These are phyloP conservation scores for Rhododendron ovatum DNA, from an alignment of 148 eudicot genomes.

Conservation along the genomic window DNA sequence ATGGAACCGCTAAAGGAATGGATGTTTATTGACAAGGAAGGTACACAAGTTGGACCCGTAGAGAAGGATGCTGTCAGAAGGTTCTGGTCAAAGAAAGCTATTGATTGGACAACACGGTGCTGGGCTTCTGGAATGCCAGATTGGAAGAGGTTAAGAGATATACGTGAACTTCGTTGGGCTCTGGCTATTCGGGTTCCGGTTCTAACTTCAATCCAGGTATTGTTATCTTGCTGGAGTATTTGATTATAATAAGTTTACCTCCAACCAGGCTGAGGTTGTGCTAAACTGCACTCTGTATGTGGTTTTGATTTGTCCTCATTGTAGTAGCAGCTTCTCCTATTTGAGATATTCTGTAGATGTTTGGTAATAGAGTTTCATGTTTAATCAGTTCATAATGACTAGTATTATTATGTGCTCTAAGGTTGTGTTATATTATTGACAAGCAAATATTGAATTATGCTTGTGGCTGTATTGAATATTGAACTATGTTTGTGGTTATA, in stretches of 20 bases:
- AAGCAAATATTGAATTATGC: neutral
- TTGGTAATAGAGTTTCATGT: neutral
- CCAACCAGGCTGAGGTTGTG: neutral
- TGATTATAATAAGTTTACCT: neutral
- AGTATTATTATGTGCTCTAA: neutral
- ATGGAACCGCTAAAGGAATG: conserved; percentile 99
- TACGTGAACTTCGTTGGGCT: conserved; percentile 98
- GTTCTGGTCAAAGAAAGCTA: conserved; percentile 78
- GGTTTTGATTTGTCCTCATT: neutral
- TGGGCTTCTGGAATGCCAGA: conserved; percentile 90
- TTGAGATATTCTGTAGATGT: neutral
- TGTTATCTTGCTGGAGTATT: neutral
- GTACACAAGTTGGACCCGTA: conserved; percentile 84
- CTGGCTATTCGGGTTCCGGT: conserved; percentile 89
- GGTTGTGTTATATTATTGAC: neutral
- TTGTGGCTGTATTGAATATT: neutral
- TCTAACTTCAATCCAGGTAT: conserved; percentile 84
- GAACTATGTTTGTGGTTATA: neutral
- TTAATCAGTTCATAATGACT: neutral
- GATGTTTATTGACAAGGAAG: conserved; percentile 79
- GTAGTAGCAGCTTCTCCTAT: neutral
- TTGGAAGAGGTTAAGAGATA: conserved; percentile 91
- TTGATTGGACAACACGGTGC: conserved; percentile 92
- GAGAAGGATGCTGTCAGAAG: conserved; percentile 97
- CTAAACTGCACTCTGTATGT: neutral